Evolutionary conservation across 352 stramenopile genomes (phyloP).

Genomic region (Pythium biforme): DNA sequence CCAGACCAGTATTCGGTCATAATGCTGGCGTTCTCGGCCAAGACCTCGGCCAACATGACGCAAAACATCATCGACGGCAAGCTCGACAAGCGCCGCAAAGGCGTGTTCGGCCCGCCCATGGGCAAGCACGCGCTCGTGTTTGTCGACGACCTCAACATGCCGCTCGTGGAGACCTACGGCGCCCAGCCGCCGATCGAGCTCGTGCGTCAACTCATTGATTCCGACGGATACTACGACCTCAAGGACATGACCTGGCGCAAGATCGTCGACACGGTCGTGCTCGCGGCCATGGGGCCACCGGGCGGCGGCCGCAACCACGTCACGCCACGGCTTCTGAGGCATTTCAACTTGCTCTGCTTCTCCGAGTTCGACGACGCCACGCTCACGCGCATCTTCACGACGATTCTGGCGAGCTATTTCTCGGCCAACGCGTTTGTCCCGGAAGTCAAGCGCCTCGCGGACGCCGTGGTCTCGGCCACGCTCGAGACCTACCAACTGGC

Average conservation of each 20-base stretch:
- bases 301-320: slow-evolving; percentile 90
- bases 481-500: slow-evolving; percentile 89
- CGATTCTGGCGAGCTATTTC: slow-evolving; percentile 90
- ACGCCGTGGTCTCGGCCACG: slow-evolving; percentile 86
- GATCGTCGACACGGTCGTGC: slow-evolving; percentile 89
- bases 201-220: slow-evolving; percentile 90
- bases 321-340: slow-evolving; percentile 87
- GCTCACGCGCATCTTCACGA: slow-evolving; percentile 91
- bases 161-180: slow-evolving; percentile 92
- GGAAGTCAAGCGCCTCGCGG: slow-evolving; percentile 72
- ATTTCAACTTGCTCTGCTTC: slow-evolving; percentile 94
- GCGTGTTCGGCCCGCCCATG: slow-evolving; percentile 88
- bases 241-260: slow-evolving; percentile 93
- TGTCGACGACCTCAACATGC: slow-evolving; percentile 96
- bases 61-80: slow-evolving; percentile 96
- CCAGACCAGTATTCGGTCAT: slow-evolving; percentile 85
- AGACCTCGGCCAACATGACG: slow-evolving; percentile 94
- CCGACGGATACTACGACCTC: slow-evolving; percentile 91
- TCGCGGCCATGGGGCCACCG: slow-evolving; percentile 91
- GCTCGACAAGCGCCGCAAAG: slow-evolving; percentile 91
- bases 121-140: slow-evolving; percentile 89
- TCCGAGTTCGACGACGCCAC: slow-evolving; percentile 93
- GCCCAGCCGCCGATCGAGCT: slow-evolving; percentile 93
- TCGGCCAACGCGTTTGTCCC: slow-evolving; percentile 51
- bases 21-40: slow-evolving; percentile 91